phyloP scores from a whole-genome alignment of 257 asterid genomes.

The Voacanga thouarsii region DNA sequence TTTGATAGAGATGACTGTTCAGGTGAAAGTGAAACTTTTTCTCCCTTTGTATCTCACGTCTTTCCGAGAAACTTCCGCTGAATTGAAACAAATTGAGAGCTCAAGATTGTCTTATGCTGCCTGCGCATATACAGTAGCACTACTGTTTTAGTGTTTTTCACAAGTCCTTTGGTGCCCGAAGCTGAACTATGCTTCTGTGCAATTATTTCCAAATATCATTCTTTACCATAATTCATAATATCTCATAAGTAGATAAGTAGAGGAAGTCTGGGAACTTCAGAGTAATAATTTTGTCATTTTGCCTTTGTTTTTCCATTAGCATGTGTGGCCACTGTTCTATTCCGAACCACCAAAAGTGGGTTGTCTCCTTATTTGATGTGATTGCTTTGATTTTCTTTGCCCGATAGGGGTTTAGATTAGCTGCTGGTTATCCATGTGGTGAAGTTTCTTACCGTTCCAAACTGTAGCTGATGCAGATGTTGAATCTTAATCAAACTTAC shows the following conservation, averaged over 20 bases:
- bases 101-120: not conserved
- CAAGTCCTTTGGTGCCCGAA: no score
- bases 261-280: no score
- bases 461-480: not conserved
- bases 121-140: no score
- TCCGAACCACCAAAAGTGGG: not conserved
- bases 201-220: no score
- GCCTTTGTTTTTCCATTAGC: no score
- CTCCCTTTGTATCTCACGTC: not conserved
- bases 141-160: no score
- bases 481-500: not conserved
- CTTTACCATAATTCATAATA: no score
- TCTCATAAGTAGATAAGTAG: no score
- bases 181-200: no score
- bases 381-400: not conserved
- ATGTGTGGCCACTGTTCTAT: not conserved
- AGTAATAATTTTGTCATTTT: no score
- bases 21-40: constrained; percentile 50
- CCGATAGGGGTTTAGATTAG: not conserved
- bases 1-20: constrained; percentile 61
- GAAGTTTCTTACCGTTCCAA: not conserved
- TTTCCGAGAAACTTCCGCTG: not conserved
- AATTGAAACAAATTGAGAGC: not conserved
- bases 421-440: not conserved
- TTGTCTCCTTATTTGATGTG: not conserved